phyloP scores from a whole-genome alignment of 1,284 basidiomycete genomes.

The Pyrrhoderma noxium region DNA sequence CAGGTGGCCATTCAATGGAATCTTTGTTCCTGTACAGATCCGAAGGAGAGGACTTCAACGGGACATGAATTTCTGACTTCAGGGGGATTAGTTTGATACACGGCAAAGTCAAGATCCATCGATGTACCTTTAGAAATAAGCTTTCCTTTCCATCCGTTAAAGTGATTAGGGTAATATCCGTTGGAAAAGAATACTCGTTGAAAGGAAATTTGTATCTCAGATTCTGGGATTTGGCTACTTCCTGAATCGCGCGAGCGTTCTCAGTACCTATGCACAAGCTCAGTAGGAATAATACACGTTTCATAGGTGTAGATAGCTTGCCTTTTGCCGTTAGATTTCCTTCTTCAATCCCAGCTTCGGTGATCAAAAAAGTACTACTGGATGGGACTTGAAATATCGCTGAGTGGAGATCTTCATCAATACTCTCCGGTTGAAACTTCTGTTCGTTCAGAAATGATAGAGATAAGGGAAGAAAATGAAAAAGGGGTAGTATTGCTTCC shows the following conservation, averaged over 20 bases:
- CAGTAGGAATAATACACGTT: neutral
- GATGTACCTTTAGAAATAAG: conserved; percentile 53
- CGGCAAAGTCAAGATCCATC: no score
- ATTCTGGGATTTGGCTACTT: conserved; percentile 60
- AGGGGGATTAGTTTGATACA: no score
- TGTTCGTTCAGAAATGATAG: conserved; percentile 55
- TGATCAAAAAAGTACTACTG: conserved; percentile 57
- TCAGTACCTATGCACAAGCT: conserved; percentile 41
- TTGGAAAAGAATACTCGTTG: conserved; percentile 67
- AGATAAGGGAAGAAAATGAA: conserved; percentile 45
- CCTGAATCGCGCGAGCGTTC: conserved; percentile 66
- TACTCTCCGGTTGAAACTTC: conserved; percentile 58
- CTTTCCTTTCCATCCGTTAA: conserved; percentile 62
- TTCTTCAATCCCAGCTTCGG: conserved; percentile 62
- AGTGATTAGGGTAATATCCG: conserved; percentile 62
- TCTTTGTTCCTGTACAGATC: conserved; percentile 42
- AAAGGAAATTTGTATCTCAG: conserved; percentile 80
- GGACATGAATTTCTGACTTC: no score
- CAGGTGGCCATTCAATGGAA: conserved; percentile 36
- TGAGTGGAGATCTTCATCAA: conserved; percentile 66
- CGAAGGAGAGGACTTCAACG: conserved; percentile 8
- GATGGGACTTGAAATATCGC: conserved; percentile 69
- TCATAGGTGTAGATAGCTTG: conserved; percentile 22
- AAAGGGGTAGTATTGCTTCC: conserved; percentile 45
- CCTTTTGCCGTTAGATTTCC: conserved; percentile 59